Percentiles rank a stretch among this genome's conserved stretches.
Evolutionary conservation across 2,329 filamentous ascomycete species (phyloP).

Genomic region (Scedosporium boydii): DNA sequence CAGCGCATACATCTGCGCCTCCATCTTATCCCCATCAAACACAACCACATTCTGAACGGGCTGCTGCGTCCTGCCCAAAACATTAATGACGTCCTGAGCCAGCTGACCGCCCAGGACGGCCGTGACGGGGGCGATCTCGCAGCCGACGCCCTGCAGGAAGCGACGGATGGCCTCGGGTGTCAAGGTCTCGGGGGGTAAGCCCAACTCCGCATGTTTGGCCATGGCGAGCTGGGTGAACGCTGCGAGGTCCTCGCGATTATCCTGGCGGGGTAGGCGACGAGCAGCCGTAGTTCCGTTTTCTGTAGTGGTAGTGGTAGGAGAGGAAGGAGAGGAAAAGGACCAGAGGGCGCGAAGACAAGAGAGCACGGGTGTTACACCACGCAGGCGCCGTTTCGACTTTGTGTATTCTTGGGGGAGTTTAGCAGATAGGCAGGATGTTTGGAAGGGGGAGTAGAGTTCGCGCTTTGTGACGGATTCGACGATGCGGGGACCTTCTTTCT

Average conservation of each 20-base stretch:
- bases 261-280: constrained; percentile 30
- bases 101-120: constrained; percentile 85
- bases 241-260: constrained; percentile 56
- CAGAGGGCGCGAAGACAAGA: constrained; percentile 84
- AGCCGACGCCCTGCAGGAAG: constrained; percentile 79
- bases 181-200: constrained; percentile 58
- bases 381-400: constrained; percentile 57
- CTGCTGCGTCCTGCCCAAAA: constrained; percentile 81
- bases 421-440: constrained; percentile 71
- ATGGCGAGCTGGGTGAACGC: constrained; percentile 70
- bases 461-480: constrained; percentile 86
- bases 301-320: constrained; percentile 32
- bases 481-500: constrained; percentile 56
- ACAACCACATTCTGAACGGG: constrained; percentile 92
- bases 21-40: constrained; percentile 76
- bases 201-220: constrained; percentile 66
- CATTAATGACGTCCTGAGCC: constrained; percentile 95
- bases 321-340: constrained; percentile 53
- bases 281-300: neutral
- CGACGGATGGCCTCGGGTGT: constrained; percentile 64
- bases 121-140: constrained; percentile 76
- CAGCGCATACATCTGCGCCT: constrained; percentile 71
- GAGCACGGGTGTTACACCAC: constrained; percentile 72
- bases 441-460: constrained; percentile 80
- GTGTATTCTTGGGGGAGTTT: constrained; percentile 59